Percentiles rank a stretch among this genome's conserved stretches.
These are phyloP conservation scores for Phaseolus lunatus DNA, from an alignment of 306 rosid genomes.

Conservation along the genomic window DNA sequence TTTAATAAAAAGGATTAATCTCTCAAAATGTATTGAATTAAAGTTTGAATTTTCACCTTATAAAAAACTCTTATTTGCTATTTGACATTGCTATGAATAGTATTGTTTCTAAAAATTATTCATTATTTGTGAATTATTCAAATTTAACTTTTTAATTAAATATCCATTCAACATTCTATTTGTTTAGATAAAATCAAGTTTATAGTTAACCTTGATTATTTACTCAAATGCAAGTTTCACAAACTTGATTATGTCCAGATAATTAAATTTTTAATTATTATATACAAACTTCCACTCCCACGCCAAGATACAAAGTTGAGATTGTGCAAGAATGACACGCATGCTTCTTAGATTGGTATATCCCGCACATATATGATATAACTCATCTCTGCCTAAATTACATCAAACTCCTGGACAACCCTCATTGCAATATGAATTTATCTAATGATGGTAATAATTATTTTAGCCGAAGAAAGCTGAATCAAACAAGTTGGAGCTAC, in stretches of 20 bases:
- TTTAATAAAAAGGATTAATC: not conserved
- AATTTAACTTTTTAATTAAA: too few species aligned
- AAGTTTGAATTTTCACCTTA: too few species aligned
- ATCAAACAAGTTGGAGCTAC: slow-evolving; percentile 22
- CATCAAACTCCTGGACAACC: slow-evolving; percentile 35
- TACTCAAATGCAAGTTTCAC: not conserved
- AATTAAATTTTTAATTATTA: too few species aligned
- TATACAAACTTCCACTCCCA: slow-evolving; percentile 8
- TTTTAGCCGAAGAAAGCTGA: not conserved
- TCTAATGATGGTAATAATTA: slow-evolving; percentile 22
- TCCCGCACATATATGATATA: slow-evolving; percentile 4
- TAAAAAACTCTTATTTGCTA: too few species aligned
- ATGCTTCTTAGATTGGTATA: slow-evolving; percentile 35
- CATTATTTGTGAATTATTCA: too few species aligned
- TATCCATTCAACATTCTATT: too few species aligned
- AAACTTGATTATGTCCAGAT: too few species aligned
- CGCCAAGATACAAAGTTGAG: not conserved
- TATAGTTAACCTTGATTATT: not conserved
- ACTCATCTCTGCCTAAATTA: slow-evolving; percentile 43
- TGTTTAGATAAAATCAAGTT: not conserved
- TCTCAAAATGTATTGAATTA: too few species aligned
- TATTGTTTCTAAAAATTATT: too few species aligned
- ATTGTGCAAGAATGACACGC: slow-evolving; percentile 34
- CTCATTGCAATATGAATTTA: slow-evolving; percentile 37
- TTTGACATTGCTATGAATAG: too few species aligned